Evolutionary conservation across 2,329 filamentous ascomycete genomes (phyloP), one percentile per base, ranked within the genome.

Genomic region (Sphaerostilbella broomeana): DNA sequence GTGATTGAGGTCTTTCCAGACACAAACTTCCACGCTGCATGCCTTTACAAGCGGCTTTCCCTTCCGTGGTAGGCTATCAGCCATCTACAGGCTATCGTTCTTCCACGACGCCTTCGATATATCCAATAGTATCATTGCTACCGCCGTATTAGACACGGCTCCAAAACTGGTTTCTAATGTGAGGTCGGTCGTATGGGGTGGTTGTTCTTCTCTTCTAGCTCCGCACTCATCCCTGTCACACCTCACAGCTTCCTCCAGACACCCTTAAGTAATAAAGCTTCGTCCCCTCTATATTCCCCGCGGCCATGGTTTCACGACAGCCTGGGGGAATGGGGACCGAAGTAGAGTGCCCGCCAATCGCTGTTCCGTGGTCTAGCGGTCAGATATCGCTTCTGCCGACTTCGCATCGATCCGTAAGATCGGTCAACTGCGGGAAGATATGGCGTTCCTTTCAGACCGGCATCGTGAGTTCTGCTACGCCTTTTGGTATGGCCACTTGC

Each of bases 331-430:
- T n/a, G 17, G 31, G 12, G 31, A 22, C n/a, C 19, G 11, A 12
- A 12, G 31, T 12, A 31, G 17, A 17, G n/a, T 17, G 17, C 18
- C n/a, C n/a, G n/a, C 31, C 31, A 33, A 33, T 33, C 31, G 18
- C n/a, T 33, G 19, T n/a, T 33, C n/a, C 17, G 22, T 9, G 18
- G 31, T 17, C 20, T 21, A 15, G 31, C 31, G 31, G 31, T 33
- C 31, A 33, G 31, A 22, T 33, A 20, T 31, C 28, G 28, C 11
- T 31, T 16, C 28, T 31, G 28, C 28, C 13, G 28, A 11, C n/a
- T 31, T 31, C 17, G 28, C 13, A 15, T 31, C 28, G 16, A 17
- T 11, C 28, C n/a, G n/a, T n/a, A 31, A 31, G 28, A 16, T 31
- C 28, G 28, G 28, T 31, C 13, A 31, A 31, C 13, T 16, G 11